phyloP scores from a whole-genome alignment of 371 early-diverging fungal genomes.

The Gilbertella persicaria region DNA sequence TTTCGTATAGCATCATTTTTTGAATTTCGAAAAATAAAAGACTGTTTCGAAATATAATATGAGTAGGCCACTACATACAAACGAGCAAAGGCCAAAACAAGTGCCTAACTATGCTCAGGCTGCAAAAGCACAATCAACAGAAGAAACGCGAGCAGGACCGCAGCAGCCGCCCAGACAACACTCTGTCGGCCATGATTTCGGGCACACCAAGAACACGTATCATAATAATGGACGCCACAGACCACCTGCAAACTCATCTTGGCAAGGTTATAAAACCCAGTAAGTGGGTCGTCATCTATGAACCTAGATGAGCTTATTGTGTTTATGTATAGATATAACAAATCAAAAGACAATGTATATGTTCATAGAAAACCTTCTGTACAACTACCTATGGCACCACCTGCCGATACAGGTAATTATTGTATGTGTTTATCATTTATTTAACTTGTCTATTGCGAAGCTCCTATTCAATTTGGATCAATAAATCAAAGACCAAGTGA shows the following conservation, averaged over 20 bases:
- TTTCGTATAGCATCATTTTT: conserved; percentile 6
- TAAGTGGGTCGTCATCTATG: neutral
- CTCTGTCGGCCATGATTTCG: too few species aligned
- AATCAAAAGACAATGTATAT: conserved; percentile 16
- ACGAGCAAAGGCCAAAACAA: conserved; percentile 13
- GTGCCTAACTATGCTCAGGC: conserved; percentile 22
- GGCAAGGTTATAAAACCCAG: neutral
- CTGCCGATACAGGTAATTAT: conserved; percentile 35
- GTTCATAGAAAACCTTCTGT: conserved; percentile 32
- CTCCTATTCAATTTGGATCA: conserved; percentile 62
- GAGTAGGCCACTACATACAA: conserved; percentile 11
- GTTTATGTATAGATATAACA: neutral
- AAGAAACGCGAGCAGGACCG: conserved; percentile 6
- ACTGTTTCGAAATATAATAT: conserved; percentile 2
- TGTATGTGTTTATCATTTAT: neutral
- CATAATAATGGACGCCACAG: neutral
- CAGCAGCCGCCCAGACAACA: conserved; percentile 10
- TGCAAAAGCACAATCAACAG: conserved; percentile 10
- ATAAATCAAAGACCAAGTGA: conserved; percentile 33
- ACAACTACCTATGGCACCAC: conserved; percentile 47
- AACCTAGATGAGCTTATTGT: neutral
- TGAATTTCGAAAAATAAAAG: conserved; percentile 9
- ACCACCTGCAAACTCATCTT: neutral
- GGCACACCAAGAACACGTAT: neutral
- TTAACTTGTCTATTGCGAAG: conserved; percentile 1